Conservation (phyloP, 306 rosid genomes). For the Cucurbita pepo region DNA sequence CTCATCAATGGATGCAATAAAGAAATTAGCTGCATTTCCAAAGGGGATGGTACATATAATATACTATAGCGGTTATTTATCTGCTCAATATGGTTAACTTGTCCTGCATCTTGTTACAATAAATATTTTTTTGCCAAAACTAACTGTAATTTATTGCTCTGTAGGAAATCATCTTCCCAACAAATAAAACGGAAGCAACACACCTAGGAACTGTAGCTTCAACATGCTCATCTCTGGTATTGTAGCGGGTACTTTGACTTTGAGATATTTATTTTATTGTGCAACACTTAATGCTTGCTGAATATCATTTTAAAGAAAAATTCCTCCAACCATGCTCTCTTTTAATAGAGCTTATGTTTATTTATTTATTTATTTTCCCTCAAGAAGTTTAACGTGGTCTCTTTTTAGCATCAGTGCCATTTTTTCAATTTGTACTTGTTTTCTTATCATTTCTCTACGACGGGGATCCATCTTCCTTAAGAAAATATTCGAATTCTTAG, state of each 20-base stretch:
- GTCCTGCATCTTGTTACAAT: constrained; percentile 5
- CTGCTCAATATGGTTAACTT: constrained; percentile 2
- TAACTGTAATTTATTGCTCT: constrained; percentile 8
- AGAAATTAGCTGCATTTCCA: constrained; percentile 48
- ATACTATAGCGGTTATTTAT: constrained; percentile 1
- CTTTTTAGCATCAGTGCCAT: background rate
- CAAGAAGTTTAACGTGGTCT: background rate
- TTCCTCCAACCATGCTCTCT: background rate
- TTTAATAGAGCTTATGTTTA: background rate
- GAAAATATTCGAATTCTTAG: too few relatives aligned
- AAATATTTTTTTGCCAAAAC: background rate
- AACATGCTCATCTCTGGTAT: constrained; percentile 73
- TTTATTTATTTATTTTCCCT: too few relatives aligned
- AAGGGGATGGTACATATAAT: constrained; percentile 49
- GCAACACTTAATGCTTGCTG: background rate
- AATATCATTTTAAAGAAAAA: background rate
- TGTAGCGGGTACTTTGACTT: constrained; percentile 1
- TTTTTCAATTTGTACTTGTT: too few relatives aligned
- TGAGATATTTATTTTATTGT: background rate
- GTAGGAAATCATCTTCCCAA: constrained; percentile 65
- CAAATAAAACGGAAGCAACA: constrained; percentile 37
- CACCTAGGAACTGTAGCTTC: constrained; percentile 46
- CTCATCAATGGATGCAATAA: constrained; percentile 49
- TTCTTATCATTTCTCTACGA: too few relatives aligned
- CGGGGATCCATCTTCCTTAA: too few relatives aligned